Percentiles rank a stretch among this genome's conserved stretches.
Evolutionary conservation across 2,329 filamentous ascomycete species (phyloP).

Genomic region (Fusarium heterosporum): DNA sequence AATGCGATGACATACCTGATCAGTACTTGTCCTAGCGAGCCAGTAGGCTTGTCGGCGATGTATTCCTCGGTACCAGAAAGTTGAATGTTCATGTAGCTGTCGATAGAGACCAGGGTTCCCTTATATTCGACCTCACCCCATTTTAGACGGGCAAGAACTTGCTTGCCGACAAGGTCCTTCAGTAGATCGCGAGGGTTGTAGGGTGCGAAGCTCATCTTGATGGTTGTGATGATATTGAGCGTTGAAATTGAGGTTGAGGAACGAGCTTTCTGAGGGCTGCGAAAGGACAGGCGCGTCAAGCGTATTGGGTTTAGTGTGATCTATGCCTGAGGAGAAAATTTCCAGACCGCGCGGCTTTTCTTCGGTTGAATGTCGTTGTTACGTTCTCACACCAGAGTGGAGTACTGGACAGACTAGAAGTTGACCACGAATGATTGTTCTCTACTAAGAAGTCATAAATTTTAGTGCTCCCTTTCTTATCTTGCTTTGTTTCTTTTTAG

Average conservation of each 20-base stretch:
- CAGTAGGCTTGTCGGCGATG: conserved; percentile 87
- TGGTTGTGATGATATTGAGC: conserved; percentile 30
- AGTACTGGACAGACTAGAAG: too few relatives aligned
- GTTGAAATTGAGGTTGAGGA: conserved; percentile 37
- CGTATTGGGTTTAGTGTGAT: conserved; percentile 32
- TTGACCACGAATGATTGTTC: too few relatives aligned
- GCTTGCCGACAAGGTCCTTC: conserved; percentile 90
- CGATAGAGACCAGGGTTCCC: conserved; percentile 89
- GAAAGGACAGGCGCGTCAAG: conserved; percentile 40
- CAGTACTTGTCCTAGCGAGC: conserved; percentile 87
- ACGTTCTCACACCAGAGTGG: not conserved
- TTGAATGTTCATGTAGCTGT: conserved; percentile 99
- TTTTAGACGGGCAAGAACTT: conserved; percentile 92
- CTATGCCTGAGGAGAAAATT: conserved; percentile 42
- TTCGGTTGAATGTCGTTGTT: conserved; percentile 17
- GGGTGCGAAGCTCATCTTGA: conserved; percentile 76
- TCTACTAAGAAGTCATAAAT: too few relatives aligned
- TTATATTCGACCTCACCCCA: conserved; percentile 99
- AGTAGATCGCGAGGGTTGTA: conserved; percentile 98
- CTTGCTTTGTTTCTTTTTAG: too few relatives aligned
- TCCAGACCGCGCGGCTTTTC: conserved; percentile 23
- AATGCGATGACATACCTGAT: conserved; percentile 74
- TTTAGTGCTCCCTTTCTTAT: too few relatives aligned
- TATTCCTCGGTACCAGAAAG: conserved; percentile 91
- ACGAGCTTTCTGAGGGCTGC: conserved; percentile 39